Evolutionary conservation across 495 filamentous ascomycete genomes (phyloP).

Genomic region (Aspergillus homomorphus): DNA sequence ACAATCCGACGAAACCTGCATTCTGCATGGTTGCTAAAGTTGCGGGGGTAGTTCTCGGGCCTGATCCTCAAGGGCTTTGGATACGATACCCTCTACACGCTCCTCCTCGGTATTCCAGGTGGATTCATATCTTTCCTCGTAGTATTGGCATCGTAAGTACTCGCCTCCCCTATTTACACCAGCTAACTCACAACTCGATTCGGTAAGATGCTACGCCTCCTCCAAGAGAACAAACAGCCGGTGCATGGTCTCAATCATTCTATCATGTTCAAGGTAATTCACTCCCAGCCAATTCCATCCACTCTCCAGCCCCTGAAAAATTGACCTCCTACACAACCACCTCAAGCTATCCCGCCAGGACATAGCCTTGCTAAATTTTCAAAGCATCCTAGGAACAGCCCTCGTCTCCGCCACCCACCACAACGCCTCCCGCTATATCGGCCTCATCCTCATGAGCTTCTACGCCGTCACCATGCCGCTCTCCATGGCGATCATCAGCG

Average conservation of each 20-base stretch:
- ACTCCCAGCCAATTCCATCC: too few relatives aligned
- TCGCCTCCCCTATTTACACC: not conserved
- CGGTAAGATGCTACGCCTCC: conserved; percentile 10
- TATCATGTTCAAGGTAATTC: conserved; percentile 11
- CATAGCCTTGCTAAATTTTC: not conserved
- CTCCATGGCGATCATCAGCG: conserved; percentile 27
- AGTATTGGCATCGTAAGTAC: conserved; percentile 19
- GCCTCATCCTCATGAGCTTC: conserved; percentile 25
- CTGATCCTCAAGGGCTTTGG: conserved; percentile 37
- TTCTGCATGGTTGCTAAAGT: too few relatives aligned
- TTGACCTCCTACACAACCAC: not conserved
- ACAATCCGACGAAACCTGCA: not conserved
- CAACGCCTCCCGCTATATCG: conserved; percentile 36
- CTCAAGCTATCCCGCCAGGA: not conserved
- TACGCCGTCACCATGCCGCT: conserved; percentile 25
- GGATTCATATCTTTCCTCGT: conserved; percentile 19
- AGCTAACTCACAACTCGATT: not conserved
- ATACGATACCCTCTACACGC: conserved; percentile 29
- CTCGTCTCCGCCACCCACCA: conserved; percentile 31
- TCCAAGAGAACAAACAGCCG: conserved; percentile 21
- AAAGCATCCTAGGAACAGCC: conserved; percentile 22
- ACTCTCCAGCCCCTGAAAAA: too few relatives aligned
- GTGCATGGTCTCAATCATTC: conserved; percentile 17
- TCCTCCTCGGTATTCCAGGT: conserved; percentile 29
- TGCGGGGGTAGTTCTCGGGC: conserved; percentile 30